phyloP scores from a whole-genome alignment of 306 rosid species.

The Fragaria iinumae region DNA sequence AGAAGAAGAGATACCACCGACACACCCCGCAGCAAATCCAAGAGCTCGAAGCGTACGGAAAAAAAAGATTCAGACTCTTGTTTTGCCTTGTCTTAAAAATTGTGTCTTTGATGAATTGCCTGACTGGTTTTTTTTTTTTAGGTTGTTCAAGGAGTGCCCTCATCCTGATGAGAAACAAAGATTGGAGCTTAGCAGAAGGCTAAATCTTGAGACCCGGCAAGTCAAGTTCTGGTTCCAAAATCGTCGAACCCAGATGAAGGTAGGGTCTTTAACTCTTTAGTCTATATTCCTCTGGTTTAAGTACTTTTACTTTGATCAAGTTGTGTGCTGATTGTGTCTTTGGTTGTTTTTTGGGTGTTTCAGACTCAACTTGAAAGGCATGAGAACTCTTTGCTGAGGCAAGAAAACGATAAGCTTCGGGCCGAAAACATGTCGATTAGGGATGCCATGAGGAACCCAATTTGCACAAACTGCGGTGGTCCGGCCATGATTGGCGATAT shows the following conservation, averaged over 20 bases:
- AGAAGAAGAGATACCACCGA: conserved; percentile 91
- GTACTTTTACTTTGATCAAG: neutral
- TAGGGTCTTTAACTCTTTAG: conserved; percentile 2
- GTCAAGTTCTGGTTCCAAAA: conserved; percentile 99
- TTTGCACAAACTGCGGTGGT: conserved; percentile 91
- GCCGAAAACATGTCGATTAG: conserved; percentile 91
- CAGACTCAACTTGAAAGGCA: conserved; percentile 98
- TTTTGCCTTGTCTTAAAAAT: neutral
- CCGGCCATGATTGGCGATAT: conserved; percentile 82
- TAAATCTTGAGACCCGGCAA: conserved; percentile 80
- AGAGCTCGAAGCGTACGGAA: conserved; percentile 83
- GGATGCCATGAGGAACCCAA: conserved; percentile 92
- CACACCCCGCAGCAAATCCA: conserved; percentile 98
- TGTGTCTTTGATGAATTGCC: neutral
- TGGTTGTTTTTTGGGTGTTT: neutral
- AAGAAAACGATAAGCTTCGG: conserved; percentile 90
- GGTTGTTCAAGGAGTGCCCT: conserved; percentile 92
- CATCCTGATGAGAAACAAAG: conserved; percentile 99
- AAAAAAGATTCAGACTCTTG: neutral
- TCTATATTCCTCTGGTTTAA: neutral
- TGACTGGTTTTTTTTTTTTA: conserved; percentile 10
- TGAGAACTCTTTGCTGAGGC: conserved; percentile 84
- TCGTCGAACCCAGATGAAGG: conserved; percentile 98
- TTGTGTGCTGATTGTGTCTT: neutral
- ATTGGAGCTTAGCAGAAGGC: conserved; percentile 72